Conservation (phyloP, 169 alveolate genomes). For the Perkinsus olseni region DNA sequence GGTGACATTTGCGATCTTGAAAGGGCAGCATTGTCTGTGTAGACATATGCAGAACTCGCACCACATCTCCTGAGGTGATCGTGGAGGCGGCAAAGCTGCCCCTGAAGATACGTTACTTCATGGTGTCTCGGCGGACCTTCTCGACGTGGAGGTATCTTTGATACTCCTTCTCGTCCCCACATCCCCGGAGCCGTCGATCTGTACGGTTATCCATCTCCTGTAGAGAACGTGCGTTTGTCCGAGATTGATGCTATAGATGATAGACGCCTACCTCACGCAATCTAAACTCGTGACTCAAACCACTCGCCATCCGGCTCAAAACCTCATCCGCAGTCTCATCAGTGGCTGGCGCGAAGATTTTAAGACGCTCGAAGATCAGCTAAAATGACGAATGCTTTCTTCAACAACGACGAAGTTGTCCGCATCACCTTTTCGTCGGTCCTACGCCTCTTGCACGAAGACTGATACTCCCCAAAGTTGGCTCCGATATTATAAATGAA, state of each 20-base stretch:
- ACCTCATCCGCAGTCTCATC: background rate
- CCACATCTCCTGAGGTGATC: background rate
- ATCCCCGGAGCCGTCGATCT: background rate
- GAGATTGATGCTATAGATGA: background rate
- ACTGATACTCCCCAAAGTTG: background rate
- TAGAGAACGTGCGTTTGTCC: background rate
- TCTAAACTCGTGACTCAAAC: background rate
- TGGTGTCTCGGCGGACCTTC: background rate
- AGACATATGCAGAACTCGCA: background rate
- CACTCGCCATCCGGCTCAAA: background rate
- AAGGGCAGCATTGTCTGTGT: background rate
- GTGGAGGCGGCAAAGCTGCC: background rate
- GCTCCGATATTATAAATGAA: background rate
- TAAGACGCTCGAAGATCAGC: background rate
- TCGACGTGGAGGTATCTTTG: background rate
- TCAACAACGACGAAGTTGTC: too few relatives aligned
- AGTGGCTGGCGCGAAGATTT: background rate
- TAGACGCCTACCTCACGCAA: background rate
- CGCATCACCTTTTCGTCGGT: background rate
- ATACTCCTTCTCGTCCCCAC: background rate
- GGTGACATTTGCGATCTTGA: background rate
- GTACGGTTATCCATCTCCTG: background rate
- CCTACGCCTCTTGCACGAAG: background rate
- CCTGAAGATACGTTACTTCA: background rate
- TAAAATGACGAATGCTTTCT: background rate